Evolutionary conservation across 306 rosid genomes (phyloP), one percentile per base, ranked within the genome.

Genomic region (Cyamopsis tetragonoloba): DNA sequence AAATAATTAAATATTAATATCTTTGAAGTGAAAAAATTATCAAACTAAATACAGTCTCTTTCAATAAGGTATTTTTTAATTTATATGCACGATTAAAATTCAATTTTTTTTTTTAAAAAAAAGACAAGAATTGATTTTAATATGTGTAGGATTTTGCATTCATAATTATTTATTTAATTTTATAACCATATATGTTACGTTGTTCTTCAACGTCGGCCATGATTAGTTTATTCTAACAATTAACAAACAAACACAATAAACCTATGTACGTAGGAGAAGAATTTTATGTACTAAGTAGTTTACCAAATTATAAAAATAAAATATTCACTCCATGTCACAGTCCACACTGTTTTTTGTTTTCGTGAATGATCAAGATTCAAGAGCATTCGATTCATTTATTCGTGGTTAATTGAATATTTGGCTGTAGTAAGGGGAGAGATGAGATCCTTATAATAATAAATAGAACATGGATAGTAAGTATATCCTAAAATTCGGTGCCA

Each of bases 401-500:
- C 2, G 32, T 19, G 30, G 11, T 8, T 50, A 32, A 13, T 50
- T 50, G 31, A 38, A 51, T 35, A 53, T 54, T 30, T 55, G 57
- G 17, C 63, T 24, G 42, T 51, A 38, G 4, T 24, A 30, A 19
- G 11, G 20, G 47, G 11, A 4, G 35, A 4, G 7, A 4, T 31
- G 7, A 4, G 17, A 22, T 59, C 48, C 48, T 27, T 42, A 30
- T 5, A 14, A 43, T 0, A 62, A 62, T 42, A 14, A 43, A 42
- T 43, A 43, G 2, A 9, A 19, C 59, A 7, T 65, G 47, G n/a
- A n/a, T n/a, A n/a, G n/a, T n/a, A n/a, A n/a, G n/a, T n/a, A n/a
- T 59, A 46, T 22, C 37, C 49, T 32, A 46, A 13, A 71, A 44
- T 59, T 58, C 27, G 66, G 57, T 70, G 66, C 47, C 12, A 3